Conservation (phyloP, 2,329 filamentous ascomycete genomes). For the Westerdykella sp. region DNA sequence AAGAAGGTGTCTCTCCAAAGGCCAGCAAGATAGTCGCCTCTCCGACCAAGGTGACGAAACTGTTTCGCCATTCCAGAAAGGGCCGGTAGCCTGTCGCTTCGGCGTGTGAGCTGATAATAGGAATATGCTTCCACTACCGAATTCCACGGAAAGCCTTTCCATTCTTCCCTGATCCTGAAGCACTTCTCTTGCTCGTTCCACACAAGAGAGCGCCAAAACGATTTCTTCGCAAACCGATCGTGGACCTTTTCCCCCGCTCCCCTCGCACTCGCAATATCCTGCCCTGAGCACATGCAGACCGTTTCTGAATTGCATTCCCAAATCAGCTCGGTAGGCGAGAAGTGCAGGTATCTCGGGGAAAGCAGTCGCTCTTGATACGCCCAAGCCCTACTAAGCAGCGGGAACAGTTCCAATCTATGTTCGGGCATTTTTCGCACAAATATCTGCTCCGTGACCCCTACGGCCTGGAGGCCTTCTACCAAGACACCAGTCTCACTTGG, state of each 20-base stretch:
- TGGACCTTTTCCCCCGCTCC: too few species aligned
- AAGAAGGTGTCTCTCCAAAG: constrained; percentile 9
- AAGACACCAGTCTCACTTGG: background rate
- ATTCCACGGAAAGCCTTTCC: too few species aligned
- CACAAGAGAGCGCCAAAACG: too few species aligned
- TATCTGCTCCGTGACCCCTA: background rate
- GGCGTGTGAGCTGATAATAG: constrained; percentile 7
- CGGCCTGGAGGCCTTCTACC: background rate
- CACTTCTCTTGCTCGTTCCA: too few species aligned
- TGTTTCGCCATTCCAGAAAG: constrained; percentile 12
- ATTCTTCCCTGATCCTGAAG: too few species aligned
- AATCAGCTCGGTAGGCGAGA: constrained; percentile 10
- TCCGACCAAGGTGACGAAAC: constrained; percentile 7
- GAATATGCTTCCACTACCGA: constrained; percentile 13
- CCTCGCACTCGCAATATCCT: background rate
- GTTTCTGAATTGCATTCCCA: constrained; percentile 13
- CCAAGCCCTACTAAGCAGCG: constrained; percentile 5
- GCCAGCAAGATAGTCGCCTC: constrained; percentile 11
- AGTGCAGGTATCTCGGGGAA: constrained; percentile 12
- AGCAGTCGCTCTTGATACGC: constrained; percentile 9
- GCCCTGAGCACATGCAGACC: background rate
- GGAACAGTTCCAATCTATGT: background rate
- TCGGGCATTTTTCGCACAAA: background rate
- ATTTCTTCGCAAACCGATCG: too few species aligned
- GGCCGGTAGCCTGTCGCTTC: constrained; percentile 10